Evolutionary conservation across 2,329 filamentous ascomycete species (phyloP), one percentile per base, ranked within the genome.

Genomic region (Xylariaceae sp.): DNA sequence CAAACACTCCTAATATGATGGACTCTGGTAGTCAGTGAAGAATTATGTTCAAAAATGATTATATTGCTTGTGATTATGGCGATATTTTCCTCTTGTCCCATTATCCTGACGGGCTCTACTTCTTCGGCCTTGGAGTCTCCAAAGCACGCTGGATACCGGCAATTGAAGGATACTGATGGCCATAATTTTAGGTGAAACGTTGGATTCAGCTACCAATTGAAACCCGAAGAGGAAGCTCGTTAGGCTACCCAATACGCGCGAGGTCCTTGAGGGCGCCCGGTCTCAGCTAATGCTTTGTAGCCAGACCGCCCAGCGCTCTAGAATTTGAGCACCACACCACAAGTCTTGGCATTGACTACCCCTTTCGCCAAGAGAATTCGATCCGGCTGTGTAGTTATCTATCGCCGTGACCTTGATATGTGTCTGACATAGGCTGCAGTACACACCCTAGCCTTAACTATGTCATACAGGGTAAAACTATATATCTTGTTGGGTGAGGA

Each of bases 211-310:
- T 36, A 28, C 17, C 16, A 47, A 24, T 17, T 17, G 8, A 49
- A 19, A 7, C 47, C 26, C 8, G 48, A 53, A 48, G 19, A 29
- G 49, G 58, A 50, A 53, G 56, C 44, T 28, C 12, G 26, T 46
- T 46, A 7, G 7, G 11, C 17, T 17, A 36, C 3, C 26, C n/a
- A 36, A 46, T 50, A 49, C 14, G 19, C 24, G 6, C 2, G 21
- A 55, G 26, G 26, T 40, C 39, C 33, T 40, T 39, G 39, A 40
- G 26, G 44, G 39, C 21, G 21, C 16, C 17, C 19, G 16, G 24
- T 39, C 36, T 34, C 14, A 40, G 41, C 37, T 17, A 31, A 53
- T 17, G 28, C 12, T 46, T 21, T 14, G 26, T 40, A 21, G 24
- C 44, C 19, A 21, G 26, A 29, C 17, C 36, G 39, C n/a, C n/a